Evolutionary conservation across 805 yeast species (phyloP).

Genomic region (Lipomyces lipofer): DNA sequence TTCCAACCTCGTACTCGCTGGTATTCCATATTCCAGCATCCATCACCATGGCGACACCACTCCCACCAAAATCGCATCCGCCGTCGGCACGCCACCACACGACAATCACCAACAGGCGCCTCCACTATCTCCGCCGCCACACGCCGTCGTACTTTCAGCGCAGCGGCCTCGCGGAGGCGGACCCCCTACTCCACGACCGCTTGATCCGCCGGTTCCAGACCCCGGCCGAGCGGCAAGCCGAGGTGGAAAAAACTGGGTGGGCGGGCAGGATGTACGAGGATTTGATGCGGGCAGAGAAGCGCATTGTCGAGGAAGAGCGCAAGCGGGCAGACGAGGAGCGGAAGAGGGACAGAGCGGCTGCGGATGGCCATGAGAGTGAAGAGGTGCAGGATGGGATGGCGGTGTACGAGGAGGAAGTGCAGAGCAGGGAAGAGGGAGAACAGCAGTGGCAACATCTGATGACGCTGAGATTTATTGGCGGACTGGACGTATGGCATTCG

Average conservation of each 20-base stretch:
- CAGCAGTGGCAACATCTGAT: constrained; percentile 20
- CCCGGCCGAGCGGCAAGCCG: constrained; percentile 21
- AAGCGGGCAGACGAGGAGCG: constrained; percentile 9
- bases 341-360: neutral
- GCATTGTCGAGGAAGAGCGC: constrained; percentile 3
- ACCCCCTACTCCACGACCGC: constrained; percentile 15
- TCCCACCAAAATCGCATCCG: neutral
- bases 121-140: constrained; percentile 15
- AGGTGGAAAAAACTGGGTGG: constrained; percentile 18
- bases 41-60: too few relatives aligned
- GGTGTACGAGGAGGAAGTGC: constrained; percentile 5
- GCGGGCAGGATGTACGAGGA: constrained; percentile 29
- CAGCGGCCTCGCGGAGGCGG: constrained; percentile 20
- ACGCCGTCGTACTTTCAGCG: constrained; percentile 12
- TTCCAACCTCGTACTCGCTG: too few relatives aligned
- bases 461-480: constrained; percentile 24
- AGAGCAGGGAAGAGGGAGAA: constrained; percentile 17
- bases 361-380: neutral
- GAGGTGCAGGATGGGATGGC: constrained; percentile 1
- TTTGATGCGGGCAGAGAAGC: constrained; percentile 24
- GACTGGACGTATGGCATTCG: constrained; percentile 9
- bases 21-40: too few relatives aligned
- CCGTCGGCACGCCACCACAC: constrained; percentile 10
- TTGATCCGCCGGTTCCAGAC: constrained; percentile 20
- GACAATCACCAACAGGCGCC: constrained; percentile 17